Evolutionary conservation across 2,329 filamentous ascomycete species (phyloP).

Genomic region (Ascochyta viciae-villosae): DNA sequence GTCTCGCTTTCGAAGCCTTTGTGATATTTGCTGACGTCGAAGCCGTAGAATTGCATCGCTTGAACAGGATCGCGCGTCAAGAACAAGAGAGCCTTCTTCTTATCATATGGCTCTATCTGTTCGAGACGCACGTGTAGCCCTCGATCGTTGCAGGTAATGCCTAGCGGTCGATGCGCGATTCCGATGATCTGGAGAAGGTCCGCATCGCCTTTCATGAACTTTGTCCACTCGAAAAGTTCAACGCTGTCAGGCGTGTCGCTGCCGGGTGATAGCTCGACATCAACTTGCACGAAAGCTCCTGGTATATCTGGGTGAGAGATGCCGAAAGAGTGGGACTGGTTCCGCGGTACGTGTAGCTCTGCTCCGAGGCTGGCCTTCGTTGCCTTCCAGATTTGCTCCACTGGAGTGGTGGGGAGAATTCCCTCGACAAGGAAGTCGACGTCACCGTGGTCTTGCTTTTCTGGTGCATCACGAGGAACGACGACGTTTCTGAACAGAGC

Average conservation of each 20-base stretch:
- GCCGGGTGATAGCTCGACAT: constrained; percentile 64
- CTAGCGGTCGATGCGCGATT: constrained; percentile 67
- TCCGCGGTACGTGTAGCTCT: constrained; percentile 27
- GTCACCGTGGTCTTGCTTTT: constrained; percentile 73
- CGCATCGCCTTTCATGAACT: constrained; percentile 75
- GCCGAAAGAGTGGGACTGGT: constrained; percentile 55
- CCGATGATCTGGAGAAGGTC: constrained; percentile 74
- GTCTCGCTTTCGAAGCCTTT: constrained; percentile 62
- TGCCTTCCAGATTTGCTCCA: constrained; percentile 26
- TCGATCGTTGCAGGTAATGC: constrained; percentile 69
- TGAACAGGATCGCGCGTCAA: constrained; percentile 64
- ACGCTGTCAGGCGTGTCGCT: constrained; percentile 31
- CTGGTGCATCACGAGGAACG: constrained; percentile 72
- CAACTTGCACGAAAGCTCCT: constrained; percentile 69
- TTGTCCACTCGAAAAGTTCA: constrained; percentile 63
- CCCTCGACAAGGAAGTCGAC: constrained; percentile 70
- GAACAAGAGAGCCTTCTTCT: constrained; percentile 64
- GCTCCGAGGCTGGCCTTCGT: constrained; percentile 58
- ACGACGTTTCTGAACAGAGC: constrained; percentile 63
- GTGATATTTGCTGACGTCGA: constrained; percentile 61
- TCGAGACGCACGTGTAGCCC: constrained; percentile 71
- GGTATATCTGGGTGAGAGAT: constrained; percentile 51
- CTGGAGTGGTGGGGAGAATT: constrained; percentile 20
- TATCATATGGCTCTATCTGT: constrained; percentile 69
- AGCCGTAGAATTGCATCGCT: constrained; percentile 69